Percentiles rank a stretch among this genome's conserved stretches.
phyloP scores from a whole-genome alignment of 2,329 filamentous ascomycete species.

The Alternaria sp. region DNA sequence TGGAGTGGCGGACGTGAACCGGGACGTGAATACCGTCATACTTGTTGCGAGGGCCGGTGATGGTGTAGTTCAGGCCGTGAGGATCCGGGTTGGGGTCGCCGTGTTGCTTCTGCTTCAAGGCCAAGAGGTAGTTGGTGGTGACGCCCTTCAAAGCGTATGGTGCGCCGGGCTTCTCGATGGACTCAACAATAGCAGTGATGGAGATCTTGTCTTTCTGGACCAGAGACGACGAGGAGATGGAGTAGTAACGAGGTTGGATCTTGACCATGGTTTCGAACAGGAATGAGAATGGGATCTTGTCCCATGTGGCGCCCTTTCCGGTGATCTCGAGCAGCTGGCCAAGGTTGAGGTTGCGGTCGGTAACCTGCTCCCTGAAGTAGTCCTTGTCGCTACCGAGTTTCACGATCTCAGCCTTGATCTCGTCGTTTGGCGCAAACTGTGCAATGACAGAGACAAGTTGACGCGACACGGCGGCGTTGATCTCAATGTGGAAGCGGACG shows the following conservation, averaged over 20 bases:
- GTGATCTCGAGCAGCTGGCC: constrained; percentile 79
- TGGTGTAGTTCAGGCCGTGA: constrained; percentile 84
- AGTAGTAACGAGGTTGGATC: constrained; percentile 98
- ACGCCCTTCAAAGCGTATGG: constrained; percentile 87
- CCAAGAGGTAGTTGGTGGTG: constrained; percentile 93
- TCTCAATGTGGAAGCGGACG: constrained; percentile 94
- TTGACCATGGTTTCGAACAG: constrained; percentile 94
- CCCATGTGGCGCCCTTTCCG: constrained; percentile 77
- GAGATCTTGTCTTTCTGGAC: constrained; percentile 95
- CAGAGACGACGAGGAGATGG: constrained; percentile 94
- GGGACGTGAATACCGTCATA: constrained; percentile 95
- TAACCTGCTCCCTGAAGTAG: constrained; percentile 88
- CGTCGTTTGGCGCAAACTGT: constrained; percentile 86
- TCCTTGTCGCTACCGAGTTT: constrained; percentile 93
- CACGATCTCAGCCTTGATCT: constrained; percentile 83
- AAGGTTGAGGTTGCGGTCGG: constrained; percentile 84
- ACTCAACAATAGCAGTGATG: constrained; percentile 93
- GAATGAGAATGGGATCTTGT: constrained; percentile 87
- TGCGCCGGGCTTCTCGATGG: constrained; percentile 76
- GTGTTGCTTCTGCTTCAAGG: constrained; percentile 96
- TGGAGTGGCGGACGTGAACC: constrained; percentile 95
- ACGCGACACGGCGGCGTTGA: constrained; percentile 92
- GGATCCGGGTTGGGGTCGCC: constrained; percentile 81
- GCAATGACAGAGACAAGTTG: constrained; percentile 89
- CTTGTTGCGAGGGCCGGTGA: constrained; percentile 91